phyloP scores from a whole-genome alignment of 2,329 filamentous ascomycete genomes.

The Aspergillus brunneoviolaceus region DNA sequence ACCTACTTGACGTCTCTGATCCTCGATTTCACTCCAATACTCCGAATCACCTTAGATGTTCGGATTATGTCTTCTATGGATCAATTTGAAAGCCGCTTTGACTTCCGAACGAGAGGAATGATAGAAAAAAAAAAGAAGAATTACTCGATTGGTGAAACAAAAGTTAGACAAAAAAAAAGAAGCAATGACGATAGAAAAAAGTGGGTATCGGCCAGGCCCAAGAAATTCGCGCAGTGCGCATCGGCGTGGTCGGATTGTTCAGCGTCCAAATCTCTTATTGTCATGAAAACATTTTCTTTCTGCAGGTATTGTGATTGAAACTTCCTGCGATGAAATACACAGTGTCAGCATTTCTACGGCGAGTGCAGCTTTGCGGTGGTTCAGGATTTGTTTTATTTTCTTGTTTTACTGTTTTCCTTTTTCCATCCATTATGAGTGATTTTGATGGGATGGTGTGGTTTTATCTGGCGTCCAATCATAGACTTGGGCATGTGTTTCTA shows the following conservation, averaged over 20 bases:
- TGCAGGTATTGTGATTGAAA: conserved; percentile 14
- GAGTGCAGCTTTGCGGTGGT: conserved; percentile 34
- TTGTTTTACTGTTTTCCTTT: neutral
- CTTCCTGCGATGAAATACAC: conserved; percentile 20
- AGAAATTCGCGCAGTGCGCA: conserved; percentile 6
- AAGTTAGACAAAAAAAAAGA: conserved; percentile 1
- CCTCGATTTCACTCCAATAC: neutral
- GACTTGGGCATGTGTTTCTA: conserved; percentile 40
- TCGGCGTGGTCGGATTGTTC: conserved; percentile 7
- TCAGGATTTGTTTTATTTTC: conserved; percentile 26
- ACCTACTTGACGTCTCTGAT: neutral
- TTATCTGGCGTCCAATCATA: conserved; percentile 45
- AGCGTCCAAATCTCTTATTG: conserved; percentile 11
- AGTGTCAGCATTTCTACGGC: conserved; percentile 28
- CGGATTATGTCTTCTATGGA: neutral
- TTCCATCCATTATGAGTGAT: conserved; percentile 33
- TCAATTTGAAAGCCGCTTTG: neutral
- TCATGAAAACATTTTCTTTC: conserved; percentile 19
- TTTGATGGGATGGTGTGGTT: conserved; percentile 35
- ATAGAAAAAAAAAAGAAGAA: neutral
- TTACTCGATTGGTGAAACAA: neutral
- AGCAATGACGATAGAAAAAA: neutral
- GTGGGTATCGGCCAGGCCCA: conserved; percentile 3
- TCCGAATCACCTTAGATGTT: neutral
- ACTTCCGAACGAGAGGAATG: neutral